Conservation (phyloP, 2,329 filamentous ascomycete species). For the Cercospora sojina region DNA sequence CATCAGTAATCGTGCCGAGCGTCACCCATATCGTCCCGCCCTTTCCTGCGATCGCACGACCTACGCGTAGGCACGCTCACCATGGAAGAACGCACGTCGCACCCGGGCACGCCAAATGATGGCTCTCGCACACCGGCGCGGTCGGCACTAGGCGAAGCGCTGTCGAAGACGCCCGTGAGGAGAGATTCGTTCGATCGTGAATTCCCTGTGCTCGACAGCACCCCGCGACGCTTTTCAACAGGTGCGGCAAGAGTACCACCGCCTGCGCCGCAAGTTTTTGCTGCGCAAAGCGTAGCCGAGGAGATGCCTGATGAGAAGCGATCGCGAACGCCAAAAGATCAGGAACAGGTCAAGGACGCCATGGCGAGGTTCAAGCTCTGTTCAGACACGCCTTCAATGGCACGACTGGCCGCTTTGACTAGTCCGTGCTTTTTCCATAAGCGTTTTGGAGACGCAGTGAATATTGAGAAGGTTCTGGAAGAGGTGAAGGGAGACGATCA, state of each 20-base stretch:
- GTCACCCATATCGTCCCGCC: not conserved
- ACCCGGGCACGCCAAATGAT: slow-evolving; percentile 26
- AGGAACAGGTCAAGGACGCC: slow-evolving; percentile 30
- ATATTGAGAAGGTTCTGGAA: slow-evolving; percentile 90
- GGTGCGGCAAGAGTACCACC: slow-evolving; percentile 37
- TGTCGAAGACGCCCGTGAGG: slow-evolving; percentile 32
- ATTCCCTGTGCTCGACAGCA: slow-evolving; percentile 32
- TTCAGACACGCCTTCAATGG: slow-evolving; percentile 35
- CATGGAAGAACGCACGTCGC: slow-evolving; percentile 19
- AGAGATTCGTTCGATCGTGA: slow-evolving; percentile 38
- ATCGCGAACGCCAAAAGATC: slow-evolving; percentile 29
- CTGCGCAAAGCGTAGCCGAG: slow-evolving; percentile 34
- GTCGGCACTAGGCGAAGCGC: slow-evolving; percentile 33
- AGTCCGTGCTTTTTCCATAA: slow-evolving; percentile 98
- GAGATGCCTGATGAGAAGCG: slow-evolving; percentile 32
- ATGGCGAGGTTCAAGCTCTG: slow-evolving; percentile 33
- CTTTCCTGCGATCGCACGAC: not conserved
- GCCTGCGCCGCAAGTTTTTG: slow-evolving; percentile 34
- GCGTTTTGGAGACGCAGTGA: slow-evolving; percentile 91
- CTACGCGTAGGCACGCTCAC: not conserved
- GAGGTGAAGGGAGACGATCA: slow-evolving; percentile 86
- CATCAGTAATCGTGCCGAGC: not conserved
- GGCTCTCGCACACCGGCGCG: slow-evolving; percentile 16
- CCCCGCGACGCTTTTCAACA: slow-evolving; percentile 37
- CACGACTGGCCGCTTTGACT: slow-evolving; percentile 65